Base-by-base conservation (phyloP, 2,329 filamentous ascomycete species). In the Purpureocillium lavendulum region DNA sequence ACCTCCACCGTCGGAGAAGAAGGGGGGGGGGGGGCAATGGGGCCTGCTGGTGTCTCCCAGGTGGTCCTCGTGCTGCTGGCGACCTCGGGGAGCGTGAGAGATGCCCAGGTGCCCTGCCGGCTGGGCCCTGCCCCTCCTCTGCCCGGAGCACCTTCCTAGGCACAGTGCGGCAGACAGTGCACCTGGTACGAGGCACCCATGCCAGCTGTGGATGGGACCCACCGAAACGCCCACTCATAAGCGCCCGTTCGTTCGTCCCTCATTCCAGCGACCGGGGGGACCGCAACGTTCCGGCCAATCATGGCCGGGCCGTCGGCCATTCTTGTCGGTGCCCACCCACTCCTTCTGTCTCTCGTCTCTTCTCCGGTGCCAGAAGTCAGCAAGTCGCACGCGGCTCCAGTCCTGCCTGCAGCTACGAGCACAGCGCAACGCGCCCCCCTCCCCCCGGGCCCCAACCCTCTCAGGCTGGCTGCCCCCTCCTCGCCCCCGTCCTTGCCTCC, bases 181-280 rank as follows among this genome's bases (percentile, higher is more conserved):
- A 30, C 7, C 29, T 7, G 29, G 11, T n/a, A 30, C 12, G 11
- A 6, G n/a, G 11, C 35, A 14, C 32, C 40, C 33, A 17, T 37
- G 32, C 35, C 24, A 16, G 35, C 26, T 35, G 35, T 38, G 35
- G 32, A 35, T 28, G 24, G 17, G 16, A 13, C 35, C 34, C 24
- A n/a, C 30, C 30, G 7, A 11, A 15, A 10, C 11, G 29, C 17
- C 40, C 40, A 41, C 35, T 38, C 40, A 38, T 26, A 21, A 18
- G 26, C 32, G 15, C 11, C 17, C 32, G 30, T 41, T 38, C 30
- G 30, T 38, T 38, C 30, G 30, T 35, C 18, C 28, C 35, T 38
- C 40, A 41, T 41, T 41, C 36, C 40, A 41, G 31, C 30, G 24
- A 28, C 35, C 32, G 30, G 18, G 16, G 26, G 14, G 36, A 15